Conservation (phyloP, 805 yeast genomes). For the Wickerhamia fluorescens region DNA sequence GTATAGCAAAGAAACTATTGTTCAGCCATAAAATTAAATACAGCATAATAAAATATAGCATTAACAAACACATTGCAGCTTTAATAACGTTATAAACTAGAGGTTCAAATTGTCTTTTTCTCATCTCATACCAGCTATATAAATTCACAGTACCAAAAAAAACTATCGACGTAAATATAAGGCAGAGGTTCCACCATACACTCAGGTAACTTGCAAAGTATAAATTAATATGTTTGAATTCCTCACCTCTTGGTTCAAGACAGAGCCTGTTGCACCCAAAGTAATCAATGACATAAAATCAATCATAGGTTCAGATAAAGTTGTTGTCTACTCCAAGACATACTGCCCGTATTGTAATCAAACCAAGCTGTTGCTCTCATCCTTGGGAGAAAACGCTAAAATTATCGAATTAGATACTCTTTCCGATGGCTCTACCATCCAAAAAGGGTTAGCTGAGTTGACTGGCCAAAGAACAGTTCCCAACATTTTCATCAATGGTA, state of each 20-base stretch:
- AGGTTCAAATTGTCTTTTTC: too few species aligned
- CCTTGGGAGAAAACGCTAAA: constrained; percentile 13
- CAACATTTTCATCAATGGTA: constrained; percentile 28
- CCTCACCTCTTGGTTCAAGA: constrained; percentile 6
- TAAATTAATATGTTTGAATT: constrained; percentile 5
- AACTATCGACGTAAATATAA: not conserved
- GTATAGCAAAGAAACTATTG: too few species aligned
- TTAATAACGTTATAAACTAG: too few species aligned
- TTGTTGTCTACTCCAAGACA: constrained; percentile 23
- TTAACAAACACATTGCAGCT: too few species aligned
- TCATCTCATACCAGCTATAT: too few species aligned
- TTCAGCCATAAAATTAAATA: too few species aligned
- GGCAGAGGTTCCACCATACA: too few species aligned
- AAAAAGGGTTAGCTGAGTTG: constrained; percentile 22
- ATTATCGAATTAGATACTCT: constrained; percentile 22
- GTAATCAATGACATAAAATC: constrained; percentile 6
- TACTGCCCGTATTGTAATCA: constrained; percentile 39
- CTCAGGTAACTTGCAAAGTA: too few species aligned
- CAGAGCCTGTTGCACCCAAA: constrained; percentile 9
- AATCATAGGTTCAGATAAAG: constrained; percentile 8
- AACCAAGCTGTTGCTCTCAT: constrained; percentile 30
- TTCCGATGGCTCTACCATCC: constrained; percentile 21
- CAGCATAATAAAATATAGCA: too few species aligned
- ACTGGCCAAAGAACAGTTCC: constrained; percentile 33
- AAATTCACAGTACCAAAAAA: not conserved